A percentile compares a stretch with the other conserved stretches of the same genome.
phyloP scores from a whole-genome alignment of 148 eudicot species.

The Amaranthus hypochondriacus region DNA sequence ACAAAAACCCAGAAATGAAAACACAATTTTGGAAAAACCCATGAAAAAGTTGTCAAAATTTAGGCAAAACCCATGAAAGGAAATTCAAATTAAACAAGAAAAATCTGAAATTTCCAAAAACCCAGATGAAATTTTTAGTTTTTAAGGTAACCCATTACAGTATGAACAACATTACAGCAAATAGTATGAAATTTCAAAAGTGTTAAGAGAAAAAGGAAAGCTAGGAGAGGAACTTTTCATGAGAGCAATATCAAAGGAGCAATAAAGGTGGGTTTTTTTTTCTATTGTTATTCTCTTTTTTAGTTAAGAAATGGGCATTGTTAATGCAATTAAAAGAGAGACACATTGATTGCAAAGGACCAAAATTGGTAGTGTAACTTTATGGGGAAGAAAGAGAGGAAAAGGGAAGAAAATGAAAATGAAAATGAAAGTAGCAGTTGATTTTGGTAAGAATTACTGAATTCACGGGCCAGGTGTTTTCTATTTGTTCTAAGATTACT shows the following conservation, averaged over 20 bases:
- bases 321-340: constrained; percentile 7
- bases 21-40: too few species aligned
- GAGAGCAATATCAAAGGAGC: constrained; percentile 22
- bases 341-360: constrained; percentile 30
- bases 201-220: constrained; percentile 9
- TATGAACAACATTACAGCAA: not conserved
- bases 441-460: constrained; percentile 2
- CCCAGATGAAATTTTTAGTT: too few species aligned
- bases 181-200: not conserved
- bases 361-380: constrained; percentile 18
- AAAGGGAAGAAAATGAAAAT: not conserved
- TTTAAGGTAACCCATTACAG: too few species aligned
- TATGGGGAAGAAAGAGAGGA: constrained; percentile 16
- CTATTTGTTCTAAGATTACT: constrained; percentile 13
- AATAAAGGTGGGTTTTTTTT: constrained; percentile 2
- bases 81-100: too few species aligned
- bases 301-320: not conserved
- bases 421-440: not conserved
- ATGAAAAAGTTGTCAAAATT: too few species aligned
- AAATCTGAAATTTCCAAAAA: too few species aligned
- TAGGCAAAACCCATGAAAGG: too few species aligned
- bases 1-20: too few species aligned
- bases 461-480: constrained; percentile 34
- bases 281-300: not conserved
- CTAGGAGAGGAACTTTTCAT: constrained; percentile 10